Conservation (phyloP, 805 yeast genomes). For the Phaffomyces thermotolerans region DNA sequence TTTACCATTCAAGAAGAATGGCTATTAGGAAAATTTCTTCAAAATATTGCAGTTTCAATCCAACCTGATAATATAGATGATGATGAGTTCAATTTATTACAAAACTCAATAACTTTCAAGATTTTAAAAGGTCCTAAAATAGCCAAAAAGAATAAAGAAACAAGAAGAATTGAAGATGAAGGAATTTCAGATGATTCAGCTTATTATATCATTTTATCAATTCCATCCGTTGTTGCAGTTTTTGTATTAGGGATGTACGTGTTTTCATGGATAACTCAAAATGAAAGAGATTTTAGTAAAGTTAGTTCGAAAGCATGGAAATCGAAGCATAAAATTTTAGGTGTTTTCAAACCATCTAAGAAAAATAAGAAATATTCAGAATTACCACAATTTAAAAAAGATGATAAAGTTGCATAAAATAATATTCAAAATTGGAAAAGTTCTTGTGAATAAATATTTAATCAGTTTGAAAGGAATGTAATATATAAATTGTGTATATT, state of each 20-base stretch:
- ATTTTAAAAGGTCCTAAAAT: conserved; percentile 35
- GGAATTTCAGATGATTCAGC: conserved; percentile 39
- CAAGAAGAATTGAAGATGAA: conserved; percentile 36
- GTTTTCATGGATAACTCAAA: conserved; percentile 49
- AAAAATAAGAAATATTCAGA: conserved; percentile 35
- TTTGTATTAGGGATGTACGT: conserved; percentile 58
- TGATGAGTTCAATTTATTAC: conserved; percentile 54
- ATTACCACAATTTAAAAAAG: conserved; percentile 31
- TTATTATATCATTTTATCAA: conserved; percentile 57
- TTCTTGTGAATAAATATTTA: background rate
- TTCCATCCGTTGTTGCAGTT: conserved; percentile 59
- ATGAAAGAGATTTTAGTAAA: conserved; percentile 46
- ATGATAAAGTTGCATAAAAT: conserved; percentile 6
- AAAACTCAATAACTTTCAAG: conserved; percentile 45
- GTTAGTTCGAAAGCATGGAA: conserved; percentile 31
- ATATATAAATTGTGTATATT: too few species aligned
- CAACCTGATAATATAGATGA: conserved; percentile 65
- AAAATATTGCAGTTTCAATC: conserved; percentile 55
- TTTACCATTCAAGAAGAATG: conserved; percentile 56
- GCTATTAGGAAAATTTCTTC: conserved; percentile 48
- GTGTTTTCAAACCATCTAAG: conserved; percentile 30
- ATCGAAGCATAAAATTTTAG: conserved; percentile 32
- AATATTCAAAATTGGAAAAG: background rate
- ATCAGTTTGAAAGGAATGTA: too few species aligned
- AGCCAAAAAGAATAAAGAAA: conserved; percentile 36